Evolutionary conservation across 208 protist species (phyloP), one percentile per base, ranked within the genome.

Genomic region (Jaenimonas drosophilae): DNA sequence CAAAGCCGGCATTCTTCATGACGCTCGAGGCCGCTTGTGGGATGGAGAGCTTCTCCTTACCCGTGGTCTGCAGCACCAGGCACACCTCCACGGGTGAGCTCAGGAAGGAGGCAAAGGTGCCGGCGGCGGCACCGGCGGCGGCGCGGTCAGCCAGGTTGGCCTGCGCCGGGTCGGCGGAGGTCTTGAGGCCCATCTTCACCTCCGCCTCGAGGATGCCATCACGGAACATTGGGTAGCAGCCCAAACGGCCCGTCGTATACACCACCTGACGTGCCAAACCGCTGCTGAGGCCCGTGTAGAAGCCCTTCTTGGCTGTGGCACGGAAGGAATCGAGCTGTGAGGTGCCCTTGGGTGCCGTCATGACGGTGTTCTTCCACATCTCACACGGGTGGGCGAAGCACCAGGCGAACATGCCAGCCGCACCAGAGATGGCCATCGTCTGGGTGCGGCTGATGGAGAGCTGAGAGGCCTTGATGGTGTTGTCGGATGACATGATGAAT

Each of bases 361-460:
- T 90, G 23, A 93, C 76, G n/a, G 78, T 90, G 61, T 95, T 91
- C 61, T 93, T 93, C 77, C 89, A 84, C 76, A 91, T 94, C 64
- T 96, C 87, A 51, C 94, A 95, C 14, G 90, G 90, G 44, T 96
- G 90, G 9, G 87, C 64, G 53, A 96, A 83, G 62, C 65, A 63
- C 90, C 90, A 96, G 1, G 62, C 90, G 53, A 91, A 71, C 54
- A 88, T 76, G 43, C 90, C 90, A 33, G 84, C 74, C 50, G 70
- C 49, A 23, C 87, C 79, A 27, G 87, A 71, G 38, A 90, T 87
- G 36, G 38, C 33, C 27, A 96, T 57, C 33, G 79, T 87, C 60
- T 78, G 70, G 52, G 47, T 75, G 32, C 41, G 59, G 23, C 69
- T 52, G 40, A 83, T 60, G 23, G 59, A 26, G 26, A 64, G 26